Percentiles rank a stretch among this genome's conserved stretches.
Evolutionary conservation across 441 rosid species (phyloP).

Genomic region (Aleurites moluccanus): DNA sequence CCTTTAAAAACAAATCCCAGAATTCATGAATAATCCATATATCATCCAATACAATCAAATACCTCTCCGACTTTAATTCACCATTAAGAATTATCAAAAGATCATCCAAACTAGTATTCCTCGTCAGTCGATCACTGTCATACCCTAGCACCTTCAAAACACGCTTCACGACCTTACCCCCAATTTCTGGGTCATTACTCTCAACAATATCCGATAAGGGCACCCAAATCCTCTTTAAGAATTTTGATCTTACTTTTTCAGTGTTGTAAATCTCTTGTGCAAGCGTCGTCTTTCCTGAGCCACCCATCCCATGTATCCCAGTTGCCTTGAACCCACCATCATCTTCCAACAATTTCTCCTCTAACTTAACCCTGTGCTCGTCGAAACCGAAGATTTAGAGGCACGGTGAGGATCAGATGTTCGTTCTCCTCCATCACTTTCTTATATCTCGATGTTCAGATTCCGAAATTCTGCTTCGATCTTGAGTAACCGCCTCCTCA

Average conservation of each 20-base stretch:
- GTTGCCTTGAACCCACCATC: not conserved
- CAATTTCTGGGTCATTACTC: not conserved
- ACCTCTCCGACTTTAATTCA: not conserved
- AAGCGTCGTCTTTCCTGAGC: slow-evolving; percentile 3
- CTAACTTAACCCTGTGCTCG: not conserved
- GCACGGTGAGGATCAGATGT: not conserved
- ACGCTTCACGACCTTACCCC: not conserved
- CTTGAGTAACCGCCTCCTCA: too few species aligned
- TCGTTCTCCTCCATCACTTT: not conserved
- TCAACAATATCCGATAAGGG: not conserved
- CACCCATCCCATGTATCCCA: slow-evolving; percentile 1
- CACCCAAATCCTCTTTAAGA: not conserved
- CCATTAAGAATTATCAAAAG: not conserved
- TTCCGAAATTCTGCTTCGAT: too few species aligned
- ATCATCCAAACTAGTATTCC: too few species aligned
- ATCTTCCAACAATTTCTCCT: not conserved
- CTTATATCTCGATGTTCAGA: not conserved
- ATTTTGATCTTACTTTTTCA: not conserved
- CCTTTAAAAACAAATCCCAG: not conserved
- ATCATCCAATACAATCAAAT: not conserved
- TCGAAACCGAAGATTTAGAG: not conserved
- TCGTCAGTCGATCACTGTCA: not conserved
- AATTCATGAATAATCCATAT: not conserved
- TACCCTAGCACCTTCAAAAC: not conserved
- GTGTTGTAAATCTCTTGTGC: not conserved